Conservation (phyloP, 768 basidiomycete species). For the Tylopilus cervinicoccineus region DNA sequence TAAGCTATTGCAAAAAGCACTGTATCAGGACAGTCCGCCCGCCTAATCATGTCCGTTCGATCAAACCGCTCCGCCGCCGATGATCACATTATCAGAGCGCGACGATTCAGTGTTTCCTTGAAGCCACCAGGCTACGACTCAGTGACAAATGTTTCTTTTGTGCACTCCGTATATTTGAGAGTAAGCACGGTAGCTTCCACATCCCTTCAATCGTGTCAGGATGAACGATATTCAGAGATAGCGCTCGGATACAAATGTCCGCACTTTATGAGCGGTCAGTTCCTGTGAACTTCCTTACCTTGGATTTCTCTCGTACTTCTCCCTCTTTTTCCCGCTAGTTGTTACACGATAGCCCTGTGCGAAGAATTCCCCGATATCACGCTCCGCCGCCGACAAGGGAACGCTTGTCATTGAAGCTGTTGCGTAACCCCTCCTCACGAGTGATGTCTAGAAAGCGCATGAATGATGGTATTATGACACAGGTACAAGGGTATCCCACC, state of each 20-base stretch:
- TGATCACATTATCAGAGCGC: neutral
- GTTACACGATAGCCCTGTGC: neutral
- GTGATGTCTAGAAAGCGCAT: neutral
- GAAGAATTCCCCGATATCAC: constrained; percentile 19
- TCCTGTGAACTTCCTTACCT: neutral
- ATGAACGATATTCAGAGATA: neutral
- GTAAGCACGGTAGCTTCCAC: neutral
- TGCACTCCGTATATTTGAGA: neutral
- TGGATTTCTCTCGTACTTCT: neutral
- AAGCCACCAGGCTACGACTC: neutral
- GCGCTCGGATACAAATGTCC: constrained; percentile 1
- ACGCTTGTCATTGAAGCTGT: neutral
- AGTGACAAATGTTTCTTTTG: neutral
- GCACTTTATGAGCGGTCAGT: neutral
- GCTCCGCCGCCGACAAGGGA: neutral
- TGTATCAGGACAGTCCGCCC: neutral
- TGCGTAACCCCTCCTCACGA: neutral
- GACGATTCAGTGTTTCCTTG: neutral
- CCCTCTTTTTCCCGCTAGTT: neutral
- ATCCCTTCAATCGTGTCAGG: neutral
- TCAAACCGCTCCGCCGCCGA: neutral
- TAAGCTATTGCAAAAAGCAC: neutral
- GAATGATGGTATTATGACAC: neutral
- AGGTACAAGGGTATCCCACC: neutral
- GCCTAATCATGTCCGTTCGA: constrained; percentile 1